phyloP scores from a whole-genome alignment of 495 filamentous ascomycete genomes.

The Tetracladium setigerum region DNA sequence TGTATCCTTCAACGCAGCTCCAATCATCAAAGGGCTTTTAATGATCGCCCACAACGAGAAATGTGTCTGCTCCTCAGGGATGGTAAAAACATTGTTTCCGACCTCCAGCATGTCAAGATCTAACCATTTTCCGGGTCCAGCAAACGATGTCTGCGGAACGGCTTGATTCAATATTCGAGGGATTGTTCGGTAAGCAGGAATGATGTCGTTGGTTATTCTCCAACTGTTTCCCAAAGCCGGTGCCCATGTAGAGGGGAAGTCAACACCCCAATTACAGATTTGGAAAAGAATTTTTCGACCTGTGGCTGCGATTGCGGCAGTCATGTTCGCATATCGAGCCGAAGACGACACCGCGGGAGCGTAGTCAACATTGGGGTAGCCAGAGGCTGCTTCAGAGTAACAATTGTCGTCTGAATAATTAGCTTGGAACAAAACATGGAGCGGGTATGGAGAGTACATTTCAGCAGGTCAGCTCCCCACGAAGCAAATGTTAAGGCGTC shows the following conservation, averaged over 20 bases:
- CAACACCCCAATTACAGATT: slow-evolving; percentile 33
- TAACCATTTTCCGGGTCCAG: slow-evolving; percentile 22
- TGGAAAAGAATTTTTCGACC: slow-evolving; percentile 27
- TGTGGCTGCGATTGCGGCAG: slow-evolving; percentile 22
- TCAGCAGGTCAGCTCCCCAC: slow-evolving; percentile 31
- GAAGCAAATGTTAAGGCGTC: slow-evolving; percentile 29
- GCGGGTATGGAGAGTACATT: no score
- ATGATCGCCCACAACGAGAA: slow-evolving; percentile 28
- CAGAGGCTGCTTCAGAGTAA: slow-evolving; percentile 26
- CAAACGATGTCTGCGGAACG: slow-evolving; percentile 17
- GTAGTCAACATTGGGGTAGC: slow-evolving; percentile 34
- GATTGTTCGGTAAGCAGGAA: slow-evolving; percentile 9
- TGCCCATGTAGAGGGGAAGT: slow-evolving; percentile 38
- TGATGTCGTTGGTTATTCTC: slow-evolving; percentile 46
- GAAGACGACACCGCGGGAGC: slow-evolving; percentile 19
- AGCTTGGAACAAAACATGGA: no score
- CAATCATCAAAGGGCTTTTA: slow-evolving; percentile 29
- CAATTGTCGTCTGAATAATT: slow-evolving; percentile 16
- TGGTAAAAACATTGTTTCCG: slow-evolving; percentile 49
- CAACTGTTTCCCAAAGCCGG: slow-evolving; percentile 46
- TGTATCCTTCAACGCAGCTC: slow-evolving; percentile 32
- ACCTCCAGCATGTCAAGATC: slow-evolving; percentile 64
- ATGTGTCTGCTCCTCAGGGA: slow-evolving; percentile 31
- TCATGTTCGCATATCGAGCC: slow-evolving; percentile 21
- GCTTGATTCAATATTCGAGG: slow-evolving; percentile 17